These are phyloP conservation scores for Nannochloropsis salina DNA, from an alignment of 108 stramenopile species.

Conservation along the genomic window DNA sequence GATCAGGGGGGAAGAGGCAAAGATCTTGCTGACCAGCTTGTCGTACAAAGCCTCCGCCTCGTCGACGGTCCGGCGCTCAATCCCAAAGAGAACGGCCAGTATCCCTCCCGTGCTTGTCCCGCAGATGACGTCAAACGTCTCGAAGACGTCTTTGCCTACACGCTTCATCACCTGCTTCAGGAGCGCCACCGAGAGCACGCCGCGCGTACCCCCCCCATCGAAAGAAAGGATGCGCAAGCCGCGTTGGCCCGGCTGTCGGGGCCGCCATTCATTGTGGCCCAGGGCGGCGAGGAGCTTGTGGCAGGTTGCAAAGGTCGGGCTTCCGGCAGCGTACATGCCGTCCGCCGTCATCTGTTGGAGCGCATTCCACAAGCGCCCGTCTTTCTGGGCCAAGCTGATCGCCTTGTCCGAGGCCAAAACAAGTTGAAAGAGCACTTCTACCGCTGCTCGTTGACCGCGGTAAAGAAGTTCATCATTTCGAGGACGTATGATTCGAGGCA, in stretches of 20 bases:
- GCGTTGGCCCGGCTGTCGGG: conserved; percentile 28
- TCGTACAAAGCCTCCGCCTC: conserved; percentile 49
- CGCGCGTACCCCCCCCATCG: conserved; percentile 55
- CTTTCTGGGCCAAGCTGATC: conserved; percentile 8
- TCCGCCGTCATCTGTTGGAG: conserved; percentile 30
- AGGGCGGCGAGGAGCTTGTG: conserved; percentile 34
- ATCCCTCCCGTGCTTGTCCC: conserved; percentile 55
- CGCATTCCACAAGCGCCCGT: conserved; percentile 17
- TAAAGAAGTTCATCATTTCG: not conserved
- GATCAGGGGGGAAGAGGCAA: conserved; percentile 19
- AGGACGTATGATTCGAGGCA: not conserved
- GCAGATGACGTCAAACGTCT: conserved; percentile 54
- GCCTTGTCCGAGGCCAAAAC: conserved; percentile 35
- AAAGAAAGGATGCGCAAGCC: conserved; percentile 50
- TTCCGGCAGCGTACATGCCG: not conserved
- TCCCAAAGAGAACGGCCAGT: conserved; percentile 39
- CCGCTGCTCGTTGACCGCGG: conserved; percentile 7
- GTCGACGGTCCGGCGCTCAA: conserved; percentile 29
- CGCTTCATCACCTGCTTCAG: conserved; percentile 41
- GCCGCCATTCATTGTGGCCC: conserved; percentile 37
- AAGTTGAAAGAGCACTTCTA: conserved; percentile 29
- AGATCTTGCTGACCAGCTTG: conserved; percentile 44
- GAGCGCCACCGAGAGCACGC: conserved; percentile 40
- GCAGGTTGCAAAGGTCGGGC: not conserved
- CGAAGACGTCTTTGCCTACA: conserved; percentile 28